These are phyloP conservation scores for Suillus subalutaceus DNA, from an alignment of 768 basidiomycete species.

Conservation along the genomic window DNA sequence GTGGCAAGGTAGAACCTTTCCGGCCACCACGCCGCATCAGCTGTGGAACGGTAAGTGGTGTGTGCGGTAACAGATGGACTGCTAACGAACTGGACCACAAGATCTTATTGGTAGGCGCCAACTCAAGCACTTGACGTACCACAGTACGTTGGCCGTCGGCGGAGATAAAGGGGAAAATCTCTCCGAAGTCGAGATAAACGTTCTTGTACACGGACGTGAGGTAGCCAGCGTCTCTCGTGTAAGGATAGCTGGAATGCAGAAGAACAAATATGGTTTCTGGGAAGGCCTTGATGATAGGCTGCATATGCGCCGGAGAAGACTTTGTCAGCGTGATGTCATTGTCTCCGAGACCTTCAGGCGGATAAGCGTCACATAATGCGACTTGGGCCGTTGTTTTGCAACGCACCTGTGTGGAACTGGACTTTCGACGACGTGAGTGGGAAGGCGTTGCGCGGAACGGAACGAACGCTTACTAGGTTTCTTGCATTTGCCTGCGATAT, in stretches of 20 bases:
- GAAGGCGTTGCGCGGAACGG: not conserved
- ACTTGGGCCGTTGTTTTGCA: not conserved
- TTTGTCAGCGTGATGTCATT: slow-evolving; percentile 61
- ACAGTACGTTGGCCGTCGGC: slow-evolving; percentile 61
- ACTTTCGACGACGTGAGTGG: slow-evolving; percentile 43
- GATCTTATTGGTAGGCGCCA: slow-evolving; percentile 77
- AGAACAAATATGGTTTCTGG: slow-evolving; percentile 66
- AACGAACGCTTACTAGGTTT: slow-evolving; percentile 58
- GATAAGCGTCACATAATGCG: not conserved
- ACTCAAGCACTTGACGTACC: slow-evolving; percentile 66
- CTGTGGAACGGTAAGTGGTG: slow-evolving; percentile 34
- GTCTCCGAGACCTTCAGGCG: slow-evolving; percentile 59
- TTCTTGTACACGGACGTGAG: slow-evolving; percentile 71
- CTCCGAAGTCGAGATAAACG: slow-evolving; percentile 80
- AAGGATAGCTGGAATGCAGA: slow-evolving; percentile 79
- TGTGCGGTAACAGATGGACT: not conserved
- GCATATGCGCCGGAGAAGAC: slow-evolving; percentile 68
- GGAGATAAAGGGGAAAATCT: slow-evolving; percentile 73
- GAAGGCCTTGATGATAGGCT: slow-evolving; percentile 66
- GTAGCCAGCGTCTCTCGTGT: slow-evolving; percentile 77
- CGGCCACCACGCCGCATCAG: slow-evolving; percentile 75
- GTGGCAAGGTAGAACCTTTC: slow-evolving; percentile 74
- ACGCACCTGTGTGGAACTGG: slow-evolving; percentile 73
- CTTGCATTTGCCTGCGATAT: slow-evolving; percentile 49
- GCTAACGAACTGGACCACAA: slow-evolving; percentile 72